Base-by-base conservation (phyloP, 2,329 filamentous ascomycete genomes). In the Fusarium sp. region DNA sequence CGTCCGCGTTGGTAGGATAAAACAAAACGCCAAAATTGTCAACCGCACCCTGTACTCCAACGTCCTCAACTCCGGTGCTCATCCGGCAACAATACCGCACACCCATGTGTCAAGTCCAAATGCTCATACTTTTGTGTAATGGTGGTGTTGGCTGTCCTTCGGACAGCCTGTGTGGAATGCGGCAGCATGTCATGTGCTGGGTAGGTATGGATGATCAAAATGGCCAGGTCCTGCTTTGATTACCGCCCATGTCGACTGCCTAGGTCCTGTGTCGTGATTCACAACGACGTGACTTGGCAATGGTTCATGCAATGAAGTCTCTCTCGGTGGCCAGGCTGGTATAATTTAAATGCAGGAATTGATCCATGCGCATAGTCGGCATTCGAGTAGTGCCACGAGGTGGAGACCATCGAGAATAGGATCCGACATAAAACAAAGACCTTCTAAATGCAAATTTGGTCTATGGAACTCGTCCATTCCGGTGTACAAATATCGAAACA, bases 401-500 rank as follows among this genome's bases (percentile, higher is more conserved):
- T 16, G 51, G 46, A 56, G 28, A 36, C 46, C 39, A 39, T 23
- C 43, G 40, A 52, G 50, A 60, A 57, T 50, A 57, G 58, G 50
- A 40, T 65, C 60, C 50, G 36, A 59, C 69, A 62, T 43, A 11
- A 54, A 60, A 54, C 34, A 34, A 57, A 72, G 70, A 60, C 68
- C 73, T 62, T 75, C 73, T 66, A 71, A 60, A 72, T 71, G 72
- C 61, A 75, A 75, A 65, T 50, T 70, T 67, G 65, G 64, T 71
- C 68, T 65, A 71, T 65, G 48, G 61, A 72, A 60, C 61, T 60
- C 60, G 56, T 69, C 59, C 61, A 53, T 63, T 66, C 60, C 70
- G 66, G 67, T 67, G 51, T 68, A 66, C 65, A 71, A 53, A 53
- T 66, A 60, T 52, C 43, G 54, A 51, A 51, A 64, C 34, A 52